Evolutionary conservation across 2,329 filamentous ascomycete species (phyloP).

Genomic region (Fusarium oligoseptatum): DNA sequence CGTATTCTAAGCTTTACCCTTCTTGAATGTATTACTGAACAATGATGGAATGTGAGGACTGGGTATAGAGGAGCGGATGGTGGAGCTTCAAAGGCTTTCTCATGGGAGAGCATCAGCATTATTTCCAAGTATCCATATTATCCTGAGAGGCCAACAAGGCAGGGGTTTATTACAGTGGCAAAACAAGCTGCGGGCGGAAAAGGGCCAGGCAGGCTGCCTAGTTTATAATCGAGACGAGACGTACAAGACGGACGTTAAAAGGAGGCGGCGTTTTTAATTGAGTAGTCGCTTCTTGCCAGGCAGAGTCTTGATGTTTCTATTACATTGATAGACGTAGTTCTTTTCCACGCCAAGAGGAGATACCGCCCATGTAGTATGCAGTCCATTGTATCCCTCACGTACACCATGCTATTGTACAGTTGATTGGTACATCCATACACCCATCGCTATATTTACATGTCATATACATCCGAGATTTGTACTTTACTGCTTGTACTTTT

Average conservation of each 20-base stretch:
- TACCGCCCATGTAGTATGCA: neutral
- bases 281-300: neutral
- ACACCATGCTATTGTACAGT: no score
- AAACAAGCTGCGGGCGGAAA: constrained; percentile 35
- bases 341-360: constrained; percentile 19
- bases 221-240: constrained; percentile 42
- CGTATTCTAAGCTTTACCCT: constrained; percentile 75
- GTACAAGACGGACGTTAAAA: constrained; percentile 35
- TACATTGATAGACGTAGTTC: constrained; percentile 33
- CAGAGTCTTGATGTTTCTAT: constrained; percentile 19
- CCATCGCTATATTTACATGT: constrained; percentile 35
- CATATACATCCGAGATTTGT: neutral
- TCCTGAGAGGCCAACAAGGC: constrained; percentile 18
- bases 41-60: constrained; percentile 37
- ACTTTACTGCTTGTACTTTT: constrained; percentile 55
- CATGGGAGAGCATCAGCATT: constrained; percentile 38
- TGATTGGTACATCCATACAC: constrained; percentile 1
- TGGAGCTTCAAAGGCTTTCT: constrained; percentile 26
- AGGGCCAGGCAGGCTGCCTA: constrained; percentile 38
- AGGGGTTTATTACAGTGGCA: constrained; percentile 29
- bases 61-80: constrained; percentile 30
- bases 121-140: constrained; percentile 35
- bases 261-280: constrained; percentile 22
- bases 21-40: constrained; percentile 39
- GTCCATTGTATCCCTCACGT: no score